phyloP scores from a whole-genome alignment of 164 flowering plant genomes.

The Vitis riparia region DNA sequence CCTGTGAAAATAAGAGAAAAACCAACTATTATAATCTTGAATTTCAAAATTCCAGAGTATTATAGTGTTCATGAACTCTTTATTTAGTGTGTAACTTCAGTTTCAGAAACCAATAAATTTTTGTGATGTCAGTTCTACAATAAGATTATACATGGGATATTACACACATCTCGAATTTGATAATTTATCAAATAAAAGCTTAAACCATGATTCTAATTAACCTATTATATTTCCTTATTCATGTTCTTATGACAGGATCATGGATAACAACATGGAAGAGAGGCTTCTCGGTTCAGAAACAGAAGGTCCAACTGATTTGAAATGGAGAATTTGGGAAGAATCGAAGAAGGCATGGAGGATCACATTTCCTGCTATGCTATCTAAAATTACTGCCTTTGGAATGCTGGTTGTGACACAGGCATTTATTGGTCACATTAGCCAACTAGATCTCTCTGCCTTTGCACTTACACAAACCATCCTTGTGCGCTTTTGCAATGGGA shows the following conservation, averaged over 20 bases:
- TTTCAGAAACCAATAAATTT: too few species aligned
- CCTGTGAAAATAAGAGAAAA: too few species aligned
- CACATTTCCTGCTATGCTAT: conserved; percentile 13
- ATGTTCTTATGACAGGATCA: neutral
- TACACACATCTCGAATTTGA: too few species aligned
- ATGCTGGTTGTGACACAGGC: conserved; percentile 13
- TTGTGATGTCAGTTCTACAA: too few species aligned
- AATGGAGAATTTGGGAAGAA: conserved; percentile 10
- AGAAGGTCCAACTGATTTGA: neutral
- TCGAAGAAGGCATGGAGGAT: conserved; percentile 15
- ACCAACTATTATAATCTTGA: too few species aligned
- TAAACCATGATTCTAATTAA: too few species aligned
- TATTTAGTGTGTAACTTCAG: too few species aligned
- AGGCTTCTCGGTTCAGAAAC: neutral
- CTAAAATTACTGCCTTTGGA: conserved; percentile 7
- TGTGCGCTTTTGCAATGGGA: conserved; percentile 10
- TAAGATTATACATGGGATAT: too few species aligned
- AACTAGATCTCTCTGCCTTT: conserved; percentile 6
- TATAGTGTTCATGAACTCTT: too few species aligned
- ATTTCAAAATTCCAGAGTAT: too few species aligned
- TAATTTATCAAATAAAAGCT: too few species aligned
- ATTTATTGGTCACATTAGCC: conserved; percentile 16
- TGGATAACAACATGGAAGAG: conserved; percentile 1
- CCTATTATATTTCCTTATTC: too few species aligned
- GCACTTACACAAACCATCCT: conserved; percentile 11